phyloP scores from a whole-genome alignment of 1,139 yeast genomes.

The Yamadazyma epiphylla region DNA sequence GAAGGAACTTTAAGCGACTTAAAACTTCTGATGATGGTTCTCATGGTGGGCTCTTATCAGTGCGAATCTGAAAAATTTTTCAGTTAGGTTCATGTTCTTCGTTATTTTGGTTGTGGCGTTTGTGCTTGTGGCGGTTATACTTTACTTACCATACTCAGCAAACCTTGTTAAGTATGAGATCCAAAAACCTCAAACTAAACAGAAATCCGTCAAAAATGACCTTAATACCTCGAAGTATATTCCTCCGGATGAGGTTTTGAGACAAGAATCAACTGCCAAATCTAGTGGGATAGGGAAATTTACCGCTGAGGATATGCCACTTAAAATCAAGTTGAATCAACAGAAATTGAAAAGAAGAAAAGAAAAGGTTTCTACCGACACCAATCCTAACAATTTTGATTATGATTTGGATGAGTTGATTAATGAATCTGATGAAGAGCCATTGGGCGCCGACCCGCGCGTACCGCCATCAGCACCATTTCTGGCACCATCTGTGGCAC shows the following conservation, averaged over 20 bases:
- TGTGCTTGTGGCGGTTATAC: constrained; percentile 25
- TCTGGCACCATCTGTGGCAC: too few species aligned
- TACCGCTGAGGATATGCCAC: constrained; percentile 38
- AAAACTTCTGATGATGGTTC: too few species aligned
- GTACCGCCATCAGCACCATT: too few species aligned
- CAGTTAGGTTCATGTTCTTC: too few species aligned
- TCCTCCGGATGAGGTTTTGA: constrained; percentile 37
- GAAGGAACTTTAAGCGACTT: too few species aligned
- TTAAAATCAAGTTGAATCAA: constrained; percentile 28
- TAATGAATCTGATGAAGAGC: constrained; percentile 20
- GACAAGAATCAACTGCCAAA: constrained; percentile 15
- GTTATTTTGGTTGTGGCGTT: constrained; percentile 21
- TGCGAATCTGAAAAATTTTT: too few species aligned
- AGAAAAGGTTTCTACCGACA: constrained; percentile 31
- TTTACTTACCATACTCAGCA: constrained; percentile 36
- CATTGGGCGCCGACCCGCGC: neutral
- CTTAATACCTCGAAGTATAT: constrained; percentile 24
- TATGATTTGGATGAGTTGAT: constrained; percentile 31
- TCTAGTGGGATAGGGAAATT: constrained; percentile 30
- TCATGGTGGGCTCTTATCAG: too few species aligned
- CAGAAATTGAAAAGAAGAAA: constrained; percentile 18
- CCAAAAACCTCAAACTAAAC: constrained; percentile 4
- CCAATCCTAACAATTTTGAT: constrained; percentile 31
- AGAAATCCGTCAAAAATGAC: constrained; percentile 1
- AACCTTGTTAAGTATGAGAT: constrained; percentile 27